Conservation (phyloP, 129 eudicot genomes). For the Ambrosia artemisiifolia region DNA sequence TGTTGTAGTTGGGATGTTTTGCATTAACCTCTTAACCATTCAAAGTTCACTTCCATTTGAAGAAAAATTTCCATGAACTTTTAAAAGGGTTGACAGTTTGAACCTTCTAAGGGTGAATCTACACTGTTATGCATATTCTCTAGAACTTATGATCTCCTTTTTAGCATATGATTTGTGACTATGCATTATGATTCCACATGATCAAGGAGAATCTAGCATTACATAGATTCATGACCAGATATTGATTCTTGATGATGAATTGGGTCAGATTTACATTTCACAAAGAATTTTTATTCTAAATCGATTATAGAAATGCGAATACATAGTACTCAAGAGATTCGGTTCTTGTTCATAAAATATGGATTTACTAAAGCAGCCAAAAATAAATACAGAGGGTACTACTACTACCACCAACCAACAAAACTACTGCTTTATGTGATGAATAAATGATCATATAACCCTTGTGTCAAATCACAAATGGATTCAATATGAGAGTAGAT, state of each 20-base stretch:
- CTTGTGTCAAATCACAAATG: not conserved
- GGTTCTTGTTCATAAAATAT: not conserved
- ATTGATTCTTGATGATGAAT: not conserved
- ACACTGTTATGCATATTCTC: not conserved
- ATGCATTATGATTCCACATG: not conserved
- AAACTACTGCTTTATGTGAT: too few species aligned
- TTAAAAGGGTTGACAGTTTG: not conserved
- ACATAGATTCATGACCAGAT: not conserved
- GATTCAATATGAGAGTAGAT: slow-evolving; percentile 13
- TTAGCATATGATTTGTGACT: not conserved
- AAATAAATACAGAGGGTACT: not conserved
- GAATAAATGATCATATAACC: not conserved
- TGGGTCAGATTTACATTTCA: too few species aligned
- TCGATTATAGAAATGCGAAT: not conserved
- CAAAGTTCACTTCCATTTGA: too few species aligned
- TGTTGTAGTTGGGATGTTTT: too few species aligned
- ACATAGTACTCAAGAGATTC: not conserved
- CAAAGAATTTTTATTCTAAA: not conserved
- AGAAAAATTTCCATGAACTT: not conserved
- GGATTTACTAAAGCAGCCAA: not conserved
- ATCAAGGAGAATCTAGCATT: not conserved
- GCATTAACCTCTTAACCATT: too few species aligned
- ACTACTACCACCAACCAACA: not conserved
- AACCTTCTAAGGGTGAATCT: not conserved
- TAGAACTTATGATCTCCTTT: not conserved